phyloP scores from a whole-genome alignment of 2,329 filamentous ascomycete species.

The Scedosporium boydii region DNA sequence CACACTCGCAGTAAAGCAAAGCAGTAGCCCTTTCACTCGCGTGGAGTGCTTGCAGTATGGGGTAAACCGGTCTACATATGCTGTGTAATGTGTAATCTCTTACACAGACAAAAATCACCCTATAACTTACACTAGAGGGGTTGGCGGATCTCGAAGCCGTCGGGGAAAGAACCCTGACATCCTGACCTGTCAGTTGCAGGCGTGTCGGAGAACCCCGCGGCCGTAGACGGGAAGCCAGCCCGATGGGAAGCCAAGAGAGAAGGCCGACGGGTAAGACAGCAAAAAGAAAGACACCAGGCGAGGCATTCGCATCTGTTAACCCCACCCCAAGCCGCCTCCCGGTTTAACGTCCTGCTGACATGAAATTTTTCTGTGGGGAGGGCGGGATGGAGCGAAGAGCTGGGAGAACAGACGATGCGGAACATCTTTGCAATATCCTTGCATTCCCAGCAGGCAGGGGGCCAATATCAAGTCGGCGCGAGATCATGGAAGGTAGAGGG shows the following conservation, averaged over 20 bases:
- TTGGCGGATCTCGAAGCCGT: background rate
- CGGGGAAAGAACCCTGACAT: background rate
- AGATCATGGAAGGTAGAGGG: background rate
- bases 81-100: background rate
- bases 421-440: too few species aligned
- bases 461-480: background rate
- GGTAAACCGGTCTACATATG: background rate
- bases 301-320: background rate
- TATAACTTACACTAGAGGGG: background rate
- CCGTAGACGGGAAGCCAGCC: background rate
- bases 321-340: background rate
- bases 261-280: background rate
- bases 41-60: background rate
- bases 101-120: background rate
- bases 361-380: background rate
- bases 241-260: background rate
- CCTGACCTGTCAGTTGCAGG: background rate
- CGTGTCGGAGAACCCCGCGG: background rate
- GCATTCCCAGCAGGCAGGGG: background rate
- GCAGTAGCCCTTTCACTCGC: background rate
- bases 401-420: background rate
- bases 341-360: background rate
- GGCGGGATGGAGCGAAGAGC: background rate
- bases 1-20: background rate
- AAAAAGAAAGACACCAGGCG: background rate